Percentiles rank a stretch among this genome's conserved stretches.
phyloP scores from a whole-genome alignment of 139 green algal species.

The Gonium pectorale region DNA sequence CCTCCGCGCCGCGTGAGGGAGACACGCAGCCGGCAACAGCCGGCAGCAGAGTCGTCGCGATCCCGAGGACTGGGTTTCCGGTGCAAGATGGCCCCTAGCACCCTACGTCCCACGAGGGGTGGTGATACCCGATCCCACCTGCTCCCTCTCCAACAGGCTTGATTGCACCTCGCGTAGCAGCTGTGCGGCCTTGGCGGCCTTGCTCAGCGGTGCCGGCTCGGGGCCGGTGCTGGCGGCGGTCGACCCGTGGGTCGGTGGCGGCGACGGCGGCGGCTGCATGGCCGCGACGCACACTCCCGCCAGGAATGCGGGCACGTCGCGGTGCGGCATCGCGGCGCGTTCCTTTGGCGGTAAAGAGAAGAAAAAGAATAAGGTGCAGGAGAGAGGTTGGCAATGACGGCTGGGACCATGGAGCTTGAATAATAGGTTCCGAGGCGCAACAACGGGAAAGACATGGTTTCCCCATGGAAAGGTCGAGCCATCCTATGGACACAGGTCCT shows the following conservation, averaged over 20 bases:
- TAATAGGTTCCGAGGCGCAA: too few species aligned
- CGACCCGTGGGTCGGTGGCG: not conserved
- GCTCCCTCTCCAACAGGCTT: conserved; percentile 22
- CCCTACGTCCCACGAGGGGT: not conserved
- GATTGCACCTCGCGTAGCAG: conserved; percentile 61
- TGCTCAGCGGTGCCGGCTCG: not conserved
- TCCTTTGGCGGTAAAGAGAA: conserved; percentile 30
- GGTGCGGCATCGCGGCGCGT: conserved; percentile 25
- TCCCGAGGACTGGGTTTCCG: too few species aligned
- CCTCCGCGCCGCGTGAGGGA: too few species aligned
- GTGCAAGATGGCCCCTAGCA: too few species aligned
- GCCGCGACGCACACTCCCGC: conserved; percentile 11
- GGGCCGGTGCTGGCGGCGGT: not conserved
- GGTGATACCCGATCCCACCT: conserved; percentile 36
- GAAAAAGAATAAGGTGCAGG: too few species aligned
- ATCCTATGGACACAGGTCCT: too few species aligned
- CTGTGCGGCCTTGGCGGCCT: conserved; percentile 12
- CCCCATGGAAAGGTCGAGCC: too few species aligned
- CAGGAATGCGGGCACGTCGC: conserved; percentile 45
- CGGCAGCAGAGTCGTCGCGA: too few species aligned
- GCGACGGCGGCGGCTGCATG: conserved; percentile 10
- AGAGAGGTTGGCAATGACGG: too few species aligned
- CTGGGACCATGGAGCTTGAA: too few species aligned
- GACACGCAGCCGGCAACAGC: too few species aligned
- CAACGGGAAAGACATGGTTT: too few species aligned